phyloP scores from a whole-genome alignment of 192 early-diverging fungal species.

The Linnemannia schmuckeri region DNA sequence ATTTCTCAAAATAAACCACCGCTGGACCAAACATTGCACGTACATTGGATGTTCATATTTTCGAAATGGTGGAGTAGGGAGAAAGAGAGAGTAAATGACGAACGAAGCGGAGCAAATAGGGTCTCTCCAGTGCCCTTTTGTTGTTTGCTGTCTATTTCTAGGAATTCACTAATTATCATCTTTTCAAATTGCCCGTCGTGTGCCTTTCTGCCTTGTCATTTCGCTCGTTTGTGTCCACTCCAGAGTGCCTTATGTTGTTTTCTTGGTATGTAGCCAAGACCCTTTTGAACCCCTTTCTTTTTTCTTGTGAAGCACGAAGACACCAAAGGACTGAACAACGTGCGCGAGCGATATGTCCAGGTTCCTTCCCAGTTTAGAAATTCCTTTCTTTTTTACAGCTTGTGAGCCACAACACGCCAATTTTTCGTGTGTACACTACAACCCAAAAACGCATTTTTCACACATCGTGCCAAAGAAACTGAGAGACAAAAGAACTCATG shows the following conservation, averaged over 20 bases:
- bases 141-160: neutral
- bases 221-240: neutral
- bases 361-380: constrained; percentile 5
- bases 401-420: neutral
- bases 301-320: neutral
- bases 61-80: neutral
- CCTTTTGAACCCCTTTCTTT: neutral
- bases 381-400: neutral
- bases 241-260: neutral
- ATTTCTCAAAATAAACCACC: neutral
- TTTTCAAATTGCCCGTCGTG: neutral
- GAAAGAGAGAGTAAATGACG: neutral
- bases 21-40: neutral
- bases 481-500: too few relatives aligned
- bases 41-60: neutral
- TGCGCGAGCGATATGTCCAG: constrained; percentile 24
- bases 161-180: neutral
- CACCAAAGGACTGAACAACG: constrained; percentile 15
- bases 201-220: neutral
- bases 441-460: neutral
- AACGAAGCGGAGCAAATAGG: neutral
- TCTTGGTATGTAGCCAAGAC: neutral
- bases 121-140: neutral
- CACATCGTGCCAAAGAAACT: neutral
- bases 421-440: neutral